Percentiles rank a stretch among this genome's conserved stretches.
Conservation (phyloP, 2,329 filamentous ascomycete species). For the Magnaporthiopsis incrustans region DNA sequence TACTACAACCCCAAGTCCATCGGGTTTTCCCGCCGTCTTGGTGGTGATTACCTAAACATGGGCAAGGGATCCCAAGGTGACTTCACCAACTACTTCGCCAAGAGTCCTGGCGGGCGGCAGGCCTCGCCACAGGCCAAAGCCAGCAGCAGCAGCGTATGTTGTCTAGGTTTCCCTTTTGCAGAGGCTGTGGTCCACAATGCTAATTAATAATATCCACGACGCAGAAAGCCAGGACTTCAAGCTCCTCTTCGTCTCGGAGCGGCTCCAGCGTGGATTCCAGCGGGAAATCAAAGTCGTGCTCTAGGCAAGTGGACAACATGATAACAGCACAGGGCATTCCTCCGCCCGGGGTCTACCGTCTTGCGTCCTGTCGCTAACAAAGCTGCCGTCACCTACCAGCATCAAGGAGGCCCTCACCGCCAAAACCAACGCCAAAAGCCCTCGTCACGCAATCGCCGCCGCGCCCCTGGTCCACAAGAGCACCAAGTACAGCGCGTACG, state of each 20-base stretch:
- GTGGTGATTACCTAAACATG: neutral
- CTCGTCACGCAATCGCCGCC: neutral
- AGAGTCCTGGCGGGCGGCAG: neutral
- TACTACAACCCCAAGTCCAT: neutral
- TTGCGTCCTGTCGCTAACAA: no score
- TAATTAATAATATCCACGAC: no score
- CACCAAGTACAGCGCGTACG: neutral
- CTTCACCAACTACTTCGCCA: neutral
- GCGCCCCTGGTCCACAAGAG: neutral
- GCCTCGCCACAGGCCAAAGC: slow-evolving; percentile 7
- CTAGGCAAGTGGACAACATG: no score
- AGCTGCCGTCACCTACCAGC: no score
- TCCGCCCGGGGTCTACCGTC: no score
- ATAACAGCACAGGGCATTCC: no score
- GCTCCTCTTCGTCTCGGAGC: neutral
- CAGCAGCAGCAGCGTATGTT: no score
- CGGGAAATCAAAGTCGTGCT: neutral
- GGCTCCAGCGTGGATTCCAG: neutral
- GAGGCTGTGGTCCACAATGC: no score
- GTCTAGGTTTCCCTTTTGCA: no score
- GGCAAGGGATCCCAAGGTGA: neutral
- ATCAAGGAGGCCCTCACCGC: no score
- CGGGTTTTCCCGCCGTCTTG: neutral
- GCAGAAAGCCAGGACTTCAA: neutral
- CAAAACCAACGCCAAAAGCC: neutral